These are phyloP conservation scores for Botrytis galanthina DNA, from an alignment of 2,329 filamentous ascomycete genomes.

Conservation along the genomic window DNA sequence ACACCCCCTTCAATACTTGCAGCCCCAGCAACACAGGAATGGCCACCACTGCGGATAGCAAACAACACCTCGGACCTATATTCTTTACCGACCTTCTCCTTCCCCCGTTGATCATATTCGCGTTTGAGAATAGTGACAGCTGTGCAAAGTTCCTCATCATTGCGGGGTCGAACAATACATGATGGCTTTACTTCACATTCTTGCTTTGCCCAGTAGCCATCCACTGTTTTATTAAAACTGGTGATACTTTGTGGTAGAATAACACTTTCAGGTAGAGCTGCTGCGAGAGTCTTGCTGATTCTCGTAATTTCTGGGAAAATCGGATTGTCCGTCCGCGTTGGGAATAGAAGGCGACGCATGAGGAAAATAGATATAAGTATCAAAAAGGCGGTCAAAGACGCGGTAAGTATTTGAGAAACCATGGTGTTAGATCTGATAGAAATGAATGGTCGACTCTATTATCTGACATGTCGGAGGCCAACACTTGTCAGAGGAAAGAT, in stretches of 20 bases:
- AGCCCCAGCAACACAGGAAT: constrained; percentile 42
- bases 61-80: constrained; percentile 20
- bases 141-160: constrained; percentile 16
- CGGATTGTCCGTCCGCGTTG: neutral
- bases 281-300: neutral
- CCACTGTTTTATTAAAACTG: constrained; percentile 2
- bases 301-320: neutral
- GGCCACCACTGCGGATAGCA: constrained; percentile 32
- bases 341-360: neutral
- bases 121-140: constrained; percentile 18
- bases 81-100: neutral
- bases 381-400: neutral
- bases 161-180: constrained; percentile 21
- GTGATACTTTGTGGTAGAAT: neutral
- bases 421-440: neutral
- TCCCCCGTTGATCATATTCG: neutral
- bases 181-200: constrained; percentile 18
- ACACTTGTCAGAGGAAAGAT: neutral
- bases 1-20: constrained; percentile 51
- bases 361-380: neutral
- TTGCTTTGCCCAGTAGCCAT: constrained; percentile 22
- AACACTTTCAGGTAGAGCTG: neutral
- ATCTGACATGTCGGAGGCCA: neutral
- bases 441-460: neutral
- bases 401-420: neutral